Percentiles rank a stretch among this genome's conserved stretches.
These are phyloP conservation scores for Termitomyces bulborhizus DNA, from an alignment of 768 basidiomycete species.

Conservation along the genomic window DNA sequence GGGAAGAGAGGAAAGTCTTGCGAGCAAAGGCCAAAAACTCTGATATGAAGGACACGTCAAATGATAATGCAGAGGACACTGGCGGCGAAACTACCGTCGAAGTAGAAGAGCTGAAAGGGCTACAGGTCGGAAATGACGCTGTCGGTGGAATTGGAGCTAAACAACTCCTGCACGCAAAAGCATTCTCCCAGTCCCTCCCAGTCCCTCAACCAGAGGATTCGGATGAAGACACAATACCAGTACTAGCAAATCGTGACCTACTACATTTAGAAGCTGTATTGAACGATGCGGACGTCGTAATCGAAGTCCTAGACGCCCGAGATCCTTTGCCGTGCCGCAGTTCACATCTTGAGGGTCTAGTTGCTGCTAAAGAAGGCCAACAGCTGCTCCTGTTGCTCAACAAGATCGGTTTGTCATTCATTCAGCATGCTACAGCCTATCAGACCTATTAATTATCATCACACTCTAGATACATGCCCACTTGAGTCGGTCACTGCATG, in stretches of 20 bases:
- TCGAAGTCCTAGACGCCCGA: conserved; percentile 80
- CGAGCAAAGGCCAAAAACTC: conserved; percentile 13
- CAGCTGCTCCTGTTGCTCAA: conserved; percentile 67
- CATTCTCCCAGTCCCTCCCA: conserved; percentile 23
- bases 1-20: conserved; percentile 55
- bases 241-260: conserved; percentile 57
- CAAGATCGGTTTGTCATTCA: conserved; percentile 69
- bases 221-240: conserved; percentile 51
- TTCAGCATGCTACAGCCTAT: not conserved
- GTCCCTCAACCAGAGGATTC: conserved; percentile 24
- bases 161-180: conserved; percentile 25
- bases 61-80: conserved; percentile 13
- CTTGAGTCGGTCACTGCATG: conserved; percentile 70
- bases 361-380: conserved; percentile 33
- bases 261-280: conserved; percentile 62
- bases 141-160: conserved; percentile 42
- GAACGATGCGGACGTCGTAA: conserved; percentile 69
- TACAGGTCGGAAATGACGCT: conserved; percentile 45
- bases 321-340: conserved; percentile 76
- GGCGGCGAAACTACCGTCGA: conserved; percentile 23
- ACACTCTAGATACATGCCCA: conserved; percentile 63
- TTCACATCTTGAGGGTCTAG: conserved; percentile 51
- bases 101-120: conserved; percentile 23
- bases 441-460: not conserved
- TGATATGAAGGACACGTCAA: not conserved